Base-by-base conservation (phyloP, 805 yeast species). In the Cephaloascus fragrans region DNA sequence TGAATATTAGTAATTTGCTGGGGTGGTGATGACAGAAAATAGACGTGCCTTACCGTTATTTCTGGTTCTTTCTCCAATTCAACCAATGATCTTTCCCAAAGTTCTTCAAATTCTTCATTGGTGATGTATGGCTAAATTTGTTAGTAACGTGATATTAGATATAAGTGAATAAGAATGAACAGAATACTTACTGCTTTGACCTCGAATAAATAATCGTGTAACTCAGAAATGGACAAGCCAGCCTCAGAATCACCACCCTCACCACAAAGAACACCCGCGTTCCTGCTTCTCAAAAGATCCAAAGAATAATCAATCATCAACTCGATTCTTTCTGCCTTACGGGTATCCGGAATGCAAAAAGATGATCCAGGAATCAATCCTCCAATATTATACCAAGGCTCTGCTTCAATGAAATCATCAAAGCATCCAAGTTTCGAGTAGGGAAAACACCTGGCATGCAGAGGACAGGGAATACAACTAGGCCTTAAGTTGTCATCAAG, bases 41-140 rank as follows among this genome's bases (percentile, higher is more conserved):
- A 38, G 71, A 79, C 85, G 72, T 78, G 84, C 84, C 93, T 80
- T 74, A 83, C 82, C 61, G 72, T 76, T 54, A 81, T 70, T 56
- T 78, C 85, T 34, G 83, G 80, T 61, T 80, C 83, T 40, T 64
- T 68, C 44, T 75, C 74, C 45, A 86, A 67, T 48, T 77, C 80
- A 28, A 63, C 54, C 2, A 78, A 52, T n/a, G 80, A 80, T 48
- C 75, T 72, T 19, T 53, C 52, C 95, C 95, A 87, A 42, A 83
- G 67, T 42, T 76, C 82, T 47, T 82, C 81, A 55, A 83, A 84
- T 45, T 85, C 93, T 28, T 75, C 77, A 39, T 67, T 73, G 1
- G 70, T 57, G 40, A 70, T 71, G 38, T 65, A 64, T 2, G 69
- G 68, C 28, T 23, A 23, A 8, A 23, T 23, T 12, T 23, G 28